Evolutionary conservation across 2,329 filamentous ascomycete genomes (phyloP), one percentile per base, ranked within the genome.

Genomic region (Calonectria leucothoes): DNA sequence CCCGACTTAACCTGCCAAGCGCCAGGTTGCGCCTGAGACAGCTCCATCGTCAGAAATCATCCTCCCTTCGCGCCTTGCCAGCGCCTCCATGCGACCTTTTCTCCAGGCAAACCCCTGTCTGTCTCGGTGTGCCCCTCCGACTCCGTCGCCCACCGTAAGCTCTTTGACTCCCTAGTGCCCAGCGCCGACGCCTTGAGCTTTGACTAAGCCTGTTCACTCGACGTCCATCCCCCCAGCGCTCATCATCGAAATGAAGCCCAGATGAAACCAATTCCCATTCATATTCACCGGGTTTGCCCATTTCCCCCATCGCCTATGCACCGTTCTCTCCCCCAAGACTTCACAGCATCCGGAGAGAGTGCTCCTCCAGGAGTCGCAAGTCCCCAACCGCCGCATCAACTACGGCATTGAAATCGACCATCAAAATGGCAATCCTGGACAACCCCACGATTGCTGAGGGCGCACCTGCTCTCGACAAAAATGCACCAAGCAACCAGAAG

Each of bases 401-500:
- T 12, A 23, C 61, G 27, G 27, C 39, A 65, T 23, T 45, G n/a
- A 23, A 23, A 23, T 29, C 23, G 57, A 25, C n/a, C 10, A 42
- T 20, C 66, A 59, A 35, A 29, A 72, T 72, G 66, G 15, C 64
- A 20, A 70, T 23, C 51, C 25, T 45, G 14, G n/a, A 70, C 49
- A 61, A 29, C 64, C 57, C 64, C 39, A 65, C 55, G 25, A 65
- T 42, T 31, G 20, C 52, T 23, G 57, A 52, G 31, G 23, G 25
- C 63, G 29, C 42, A 14, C 35, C 51, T 14, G 29, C 66, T 45
- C 65, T 59, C 45, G 70, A 71, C 20, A 64, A 66, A 45, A 37
- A 48, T 14, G 51, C 66, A 51, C 73, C 70, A 57, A 74, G 39
- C 31, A 70, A 52, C 35, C 77, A 75, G 11, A 79, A 76, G 42